Evolutionary conservation across 352 stramenopile species (phyloP), one percentile per base, ranked within the genome.

Genomic region (Globisporangium orthogonon): DNA sequence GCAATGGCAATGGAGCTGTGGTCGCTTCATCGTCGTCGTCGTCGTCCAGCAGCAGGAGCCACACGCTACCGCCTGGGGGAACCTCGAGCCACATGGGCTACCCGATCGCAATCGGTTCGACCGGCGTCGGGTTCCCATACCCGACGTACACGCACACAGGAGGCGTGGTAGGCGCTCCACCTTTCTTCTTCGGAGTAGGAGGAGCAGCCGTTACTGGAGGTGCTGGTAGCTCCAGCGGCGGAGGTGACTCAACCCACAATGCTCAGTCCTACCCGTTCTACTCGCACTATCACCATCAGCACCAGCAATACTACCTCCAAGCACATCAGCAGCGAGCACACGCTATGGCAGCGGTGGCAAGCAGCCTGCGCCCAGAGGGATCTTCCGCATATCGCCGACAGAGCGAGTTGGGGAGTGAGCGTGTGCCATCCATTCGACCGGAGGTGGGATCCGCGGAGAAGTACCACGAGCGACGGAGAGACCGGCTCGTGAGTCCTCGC

Each of bases 381-480:
- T 69, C 66, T 1, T 70, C 67, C n/a, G 69, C 67, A n/a, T 71
- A 86, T 37, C 73, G 83, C 1, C 67, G 83, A 11, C 76, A 93
- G 60, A 93, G 83, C 37, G 83, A 80, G 52, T 87, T 67, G 40
- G 80, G 83, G 40, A 87, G 71, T 33, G 83, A 90, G 56, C 75
- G 74, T 23, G 28, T 39, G n/a, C 23, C 56, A 54, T 87, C 76
- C 29, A 87, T 72, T 10, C 71, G 78, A 10, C 88, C 76, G 5
- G 64, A 79, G 30, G 59, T 66, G 14, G 76, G 71, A 3, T 83
- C 77, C 7, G 65, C 67, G 15, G 62, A 71, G 11, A 84, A 82
- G 44, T 79, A 77, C 50, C 65, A 67, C 57, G 74, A 86, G 52
- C 73, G 71, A 28, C 56, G 50, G 3, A 56, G 57, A 14, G 70